Percentiles rank a stretch among this genome's conserved stretches.
Conservation (phyloP, 2,329 filamentous ascomycete genomes). For the Monilinia fructicola region DNA sequence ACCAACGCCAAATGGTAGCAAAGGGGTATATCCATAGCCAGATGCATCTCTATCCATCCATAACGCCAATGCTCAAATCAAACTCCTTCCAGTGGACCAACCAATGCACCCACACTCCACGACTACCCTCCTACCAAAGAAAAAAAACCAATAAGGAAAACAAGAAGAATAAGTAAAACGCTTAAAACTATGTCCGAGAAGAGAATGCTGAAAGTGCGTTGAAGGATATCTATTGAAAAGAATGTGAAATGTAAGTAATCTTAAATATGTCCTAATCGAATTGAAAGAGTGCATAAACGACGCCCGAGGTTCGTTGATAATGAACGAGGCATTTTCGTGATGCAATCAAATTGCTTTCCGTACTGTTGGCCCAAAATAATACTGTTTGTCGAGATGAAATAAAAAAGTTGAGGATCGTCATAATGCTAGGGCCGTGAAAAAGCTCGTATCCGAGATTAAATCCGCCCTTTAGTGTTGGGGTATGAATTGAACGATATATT, state of each 20-base stretch:
- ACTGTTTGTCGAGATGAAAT: neutral
- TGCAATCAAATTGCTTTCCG: neutral
- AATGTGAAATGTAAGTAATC: neutral
- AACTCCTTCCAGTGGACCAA: neutral
- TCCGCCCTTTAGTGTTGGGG: neutral
- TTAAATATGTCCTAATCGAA: slow-evolving; percentile 1
- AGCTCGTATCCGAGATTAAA: neutral
- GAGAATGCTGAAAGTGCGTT: neutral
- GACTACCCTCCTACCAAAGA: neutral
- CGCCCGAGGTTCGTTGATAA: neutral
- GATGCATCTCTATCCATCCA: slow-evolving; percentile 18
- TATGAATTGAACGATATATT: neutral
- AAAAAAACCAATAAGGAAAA: neutral
- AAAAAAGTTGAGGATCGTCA: neutral
- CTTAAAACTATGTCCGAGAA: neutral
- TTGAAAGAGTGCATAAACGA: slow-evolving; percentile 2
- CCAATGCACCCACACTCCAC: neutral
- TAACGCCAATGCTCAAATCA: neutral
- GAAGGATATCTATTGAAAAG: slow-evolving; percentile 1
- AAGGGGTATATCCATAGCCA: slow-evolving; percentile 13
- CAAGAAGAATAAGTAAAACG: neutral
- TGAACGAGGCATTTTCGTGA: neutral
- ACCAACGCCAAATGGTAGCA: slow-evolving; percentile 1
- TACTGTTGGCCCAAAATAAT: slow-evolving; percentile 11
- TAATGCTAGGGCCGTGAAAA: neutral